A percentile compares a stretch with the other conserved stretches of the same genome.
Evolutionary conservation across 148 eudicot genomes (phyloP).

Genomic region (Talinum fruticosum): DNA sequence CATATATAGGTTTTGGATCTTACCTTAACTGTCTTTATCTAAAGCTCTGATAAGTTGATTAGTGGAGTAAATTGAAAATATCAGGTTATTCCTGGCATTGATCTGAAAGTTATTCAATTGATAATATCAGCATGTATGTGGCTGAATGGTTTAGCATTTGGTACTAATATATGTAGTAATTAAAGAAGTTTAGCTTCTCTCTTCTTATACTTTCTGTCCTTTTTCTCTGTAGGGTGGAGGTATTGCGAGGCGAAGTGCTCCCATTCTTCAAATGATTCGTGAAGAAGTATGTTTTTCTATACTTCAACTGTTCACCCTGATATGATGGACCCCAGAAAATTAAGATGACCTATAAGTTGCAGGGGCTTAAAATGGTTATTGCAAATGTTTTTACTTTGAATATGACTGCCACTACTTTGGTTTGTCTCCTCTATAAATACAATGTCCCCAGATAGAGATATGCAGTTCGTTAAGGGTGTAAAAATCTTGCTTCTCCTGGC

Average conservation of each 20-base stretch:
- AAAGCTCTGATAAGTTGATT: not conserved
- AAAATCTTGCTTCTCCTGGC: not conserved
- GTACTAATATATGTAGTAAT: not conserved
- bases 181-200: not conserved
- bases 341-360: not conserved
- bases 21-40: not conserved
- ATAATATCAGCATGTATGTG: not conserved
- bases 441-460: not conserved
- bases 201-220: constrained; percentile 9
- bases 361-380: not conserved
- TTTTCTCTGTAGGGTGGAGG: constrained; percentile 72
- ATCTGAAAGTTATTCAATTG: too few relatives aligned
- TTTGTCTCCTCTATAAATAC: not conserved
- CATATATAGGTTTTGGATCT: not conserved
- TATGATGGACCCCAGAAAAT: not conserved
- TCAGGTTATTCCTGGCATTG: too few relatives aligned
- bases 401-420: not conserved
- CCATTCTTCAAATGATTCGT: constrained; percentile 72
- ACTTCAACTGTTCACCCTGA: not conserved
- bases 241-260: constrained; percentile 89
- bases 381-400: not conserved
- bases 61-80: constrained; percentile 2
- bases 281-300: constrained; percentile 68
- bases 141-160: not conserved
- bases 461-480: not conserved